Percentiles rank a stretch among this genome's conserved stretches.
Conservation (phyloP, 2,329 filamentous ascomycete genomes). For the Pseudopithomyces chartarum region DNA sequence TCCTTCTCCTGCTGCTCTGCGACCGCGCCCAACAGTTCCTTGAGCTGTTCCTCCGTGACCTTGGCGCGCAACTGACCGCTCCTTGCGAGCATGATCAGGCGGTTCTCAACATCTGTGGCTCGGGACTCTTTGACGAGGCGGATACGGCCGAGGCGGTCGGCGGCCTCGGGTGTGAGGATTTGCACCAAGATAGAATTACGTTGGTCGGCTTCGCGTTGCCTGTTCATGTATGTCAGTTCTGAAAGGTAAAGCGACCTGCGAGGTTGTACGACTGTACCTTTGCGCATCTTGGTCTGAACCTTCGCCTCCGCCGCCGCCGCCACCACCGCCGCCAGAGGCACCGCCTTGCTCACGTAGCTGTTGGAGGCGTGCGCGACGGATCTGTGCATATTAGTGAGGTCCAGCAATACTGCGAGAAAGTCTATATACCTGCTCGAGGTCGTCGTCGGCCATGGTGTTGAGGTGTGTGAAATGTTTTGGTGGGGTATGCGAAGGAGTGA, state of each 20-base stretch:
- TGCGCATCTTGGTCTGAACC: conserved; percentile 65
- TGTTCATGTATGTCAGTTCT: conserved; percentile 21
- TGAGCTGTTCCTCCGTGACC: conserved; percentile 90
- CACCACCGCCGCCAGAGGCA: conserved; percentile 51
- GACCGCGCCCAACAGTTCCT: conserved; percentile 84
- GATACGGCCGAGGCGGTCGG: conserved; percentile 91
- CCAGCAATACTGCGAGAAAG: conserved; percentile 9
- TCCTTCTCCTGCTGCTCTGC: conserved; percentile 72
- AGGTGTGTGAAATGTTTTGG: background rate
- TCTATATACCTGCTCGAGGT: conserved; percentile 64
- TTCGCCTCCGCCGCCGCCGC: conserved; percentile 55
- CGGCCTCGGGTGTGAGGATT: conserved; percentile 92
- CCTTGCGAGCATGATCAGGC: conserved; percentile 88
- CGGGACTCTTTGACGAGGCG: conserved; percentile 93
- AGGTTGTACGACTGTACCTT: conserved; percentile 33
- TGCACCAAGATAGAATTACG: conserved; percentile 81
- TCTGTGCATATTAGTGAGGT: conserved; percentile 58
- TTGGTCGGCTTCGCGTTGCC: conserved; percentile 67
- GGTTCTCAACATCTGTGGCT: conserved; percentile 87
- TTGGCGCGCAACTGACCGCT: conserved; percentile 84
- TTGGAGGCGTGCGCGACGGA: conserved; percentile 87
- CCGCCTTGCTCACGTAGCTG: conserved; percentile 80
- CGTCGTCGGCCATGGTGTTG: conserved; percentile 64
- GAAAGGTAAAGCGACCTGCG: background rate
- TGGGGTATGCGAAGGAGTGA: background rate